These are phyloP conservation scores for Coniochaeta pulveracea DNA, from an alignment of 2,329 filamentous ascomycete species.

Conservation along the genomic window DNA sequence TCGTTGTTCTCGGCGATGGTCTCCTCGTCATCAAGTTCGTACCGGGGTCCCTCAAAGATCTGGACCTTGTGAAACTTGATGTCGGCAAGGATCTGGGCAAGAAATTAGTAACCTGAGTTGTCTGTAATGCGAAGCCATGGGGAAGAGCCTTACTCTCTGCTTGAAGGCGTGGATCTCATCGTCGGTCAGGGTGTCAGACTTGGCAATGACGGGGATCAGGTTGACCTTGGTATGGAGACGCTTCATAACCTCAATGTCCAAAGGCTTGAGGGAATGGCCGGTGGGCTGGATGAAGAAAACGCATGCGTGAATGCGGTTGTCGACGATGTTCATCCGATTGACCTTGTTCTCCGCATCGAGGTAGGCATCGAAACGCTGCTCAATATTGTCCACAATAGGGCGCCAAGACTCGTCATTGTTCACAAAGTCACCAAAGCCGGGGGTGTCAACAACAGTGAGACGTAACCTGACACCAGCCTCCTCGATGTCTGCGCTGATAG, in stretches of 20 bases:
- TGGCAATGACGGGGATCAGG: conserved; percentile 97
- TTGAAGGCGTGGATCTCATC: conserved; percentile 95
- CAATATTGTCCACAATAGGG: conserved; percentile 98
- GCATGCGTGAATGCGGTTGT: conserved; percentile 97
- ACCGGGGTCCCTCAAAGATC: conserved; percentile 97
- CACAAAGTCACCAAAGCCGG: conserved; percentile 97
- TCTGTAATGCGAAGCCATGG: too few relatives aligned
- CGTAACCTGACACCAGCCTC: conserved; percentile 96
- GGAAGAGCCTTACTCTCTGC: conserved; percentile 86
- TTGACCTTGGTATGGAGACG: conserved; percentile 99
- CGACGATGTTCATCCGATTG: conserved; percentile 99
- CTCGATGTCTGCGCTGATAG: conserved; percentile 93
- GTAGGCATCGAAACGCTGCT: conserved; percentile 97
- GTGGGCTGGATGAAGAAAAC: conserved; percentile 99
- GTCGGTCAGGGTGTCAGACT: conserved; percentile 94
- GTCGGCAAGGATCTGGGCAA: conserved; percentile 78
- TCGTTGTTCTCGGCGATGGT: conserved; percentile 99
- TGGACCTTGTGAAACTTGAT: conserved; percentile 96
- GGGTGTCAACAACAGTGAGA: conserved; percentile 93
- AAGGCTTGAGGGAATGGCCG: conserved; percentile 92
- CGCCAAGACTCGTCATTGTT: conserved; percentile 99
- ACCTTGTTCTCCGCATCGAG: conserved; percentile 99
- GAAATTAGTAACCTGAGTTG: conserved; percentile 8
- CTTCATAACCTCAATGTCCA: conserved; percentile 99
- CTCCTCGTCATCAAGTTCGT: conserved; percentile 98